phyloP scores from a whole-genome alignment of 2,329 filamentous ascomycete genomes.

The Nemania sp. region DNA sequence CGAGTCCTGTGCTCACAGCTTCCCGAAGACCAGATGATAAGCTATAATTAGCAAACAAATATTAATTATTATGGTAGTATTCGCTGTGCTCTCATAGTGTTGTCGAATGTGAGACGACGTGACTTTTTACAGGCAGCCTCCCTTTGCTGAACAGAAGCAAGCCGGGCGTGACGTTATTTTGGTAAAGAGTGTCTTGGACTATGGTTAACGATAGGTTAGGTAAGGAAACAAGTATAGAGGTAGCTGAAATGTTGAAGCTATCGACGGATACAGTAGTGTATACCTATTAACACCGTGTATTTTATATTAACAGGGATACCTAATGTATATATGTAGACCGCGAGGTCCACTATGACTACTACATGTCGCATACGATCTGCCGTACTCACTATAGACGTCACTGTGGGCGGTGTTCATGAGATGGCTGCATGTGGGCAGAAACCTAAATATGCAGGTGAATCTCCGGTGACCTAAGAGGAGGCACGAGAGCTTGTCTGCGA shows the following conservation, averaged over 20 bases:
- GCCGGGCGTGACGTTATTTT: neutral
- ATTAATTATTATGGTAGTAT: too few species aligned
- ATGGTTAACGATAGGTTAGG: neutral
- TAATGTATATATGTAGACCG: too few species aligned
- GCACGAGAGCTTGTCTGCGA: too few species aligned
- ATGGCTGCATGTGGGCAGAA: neutral
- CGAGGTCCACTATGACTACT: constrained; percentile 29
- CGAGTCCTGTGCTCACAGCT: neutral
- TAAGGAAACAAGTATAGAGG: neutral
- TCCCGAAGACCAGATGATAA: neutral
- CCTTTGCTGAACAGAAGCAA: neutral
- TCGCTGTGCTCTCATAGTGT: too few species aligned
- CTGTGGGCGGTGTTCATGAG: neutral
- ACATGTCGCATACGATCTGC: constrained; percentile 20
- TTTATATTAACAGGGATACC: neutral
- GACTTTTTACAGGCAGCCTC: too few species aligned
- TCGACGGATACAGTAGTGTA: neutral
- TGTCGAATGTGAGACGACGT: too few species aligned
- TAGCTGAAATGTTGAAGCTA: neutral
- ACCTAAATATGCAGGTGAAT: too few species aligned
- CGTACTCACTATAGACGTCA: constrained; percentile 5
- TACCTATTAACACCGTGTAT: constrained; percentile 8
- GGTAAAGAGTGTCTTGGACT: neutral
- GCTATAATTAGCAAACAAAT: neutral
- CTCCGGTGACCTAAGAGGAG: too few species aligned